Percentiles rank a stretch among this genome's conserved stretches.
Conservation (phyloP, 352 stramenopile species). For the Phytophthora tubulina region DNA sequence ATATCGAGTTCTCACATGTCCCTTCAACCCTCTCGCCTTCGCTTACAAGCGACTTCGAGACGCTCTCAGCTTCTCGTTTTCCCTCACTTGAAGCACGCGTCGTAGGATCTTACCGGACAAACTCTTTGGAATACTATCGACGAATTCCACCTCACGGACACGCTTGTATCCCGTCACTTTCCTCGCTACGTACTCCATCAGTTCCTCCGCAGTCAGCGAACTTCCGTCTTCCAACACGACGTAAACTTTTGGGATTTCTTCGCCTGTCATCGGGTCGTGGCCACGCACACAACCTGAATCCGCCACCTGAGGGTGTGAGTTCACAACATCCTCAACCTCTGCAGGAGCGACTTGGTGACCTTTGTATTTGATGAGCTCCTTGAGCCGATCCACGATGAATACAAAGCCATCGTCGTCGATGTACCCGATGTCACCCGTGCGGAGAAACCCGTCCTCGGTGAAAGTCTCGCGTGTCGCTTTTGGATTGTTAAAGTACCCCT, state of each 20-base stretch:
- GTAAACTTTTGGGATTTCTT: conserved; percentile 90
- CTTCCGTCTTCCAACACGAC: conserved; percentile 73
- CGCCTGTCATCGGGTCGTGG: conserved; percentile 66
- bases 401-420: conserved; percentile 92
- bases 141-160: conserved; percentile 88
- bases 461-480: conserved; percentile 81
- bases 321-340: conserved; percentile 91
- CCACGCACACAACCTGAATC: conserved; percentile 77
- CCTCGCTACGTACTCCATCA: conserved; percentile 79
- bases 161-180: conserved; percentile 91
- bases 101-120: conserved; percentile 92
- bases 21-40: background rate
- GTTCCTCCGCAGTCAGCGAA: conserved; percentile 24
- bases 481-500: conserved; percentile 89
- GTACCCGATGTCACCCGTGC: conserved; percentile 90
- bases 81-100: conserved; percentile 69
- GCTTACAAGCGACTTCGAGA: conserved; percentile 30
- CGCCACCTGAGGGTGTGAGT: conserved; percentile 72
- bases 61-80: conserved; percentile 51
- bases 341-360: conserved; percentile 92
- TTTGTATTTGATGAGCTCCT: conserved; percentile 96
- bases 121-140: conserved; percentile 89
- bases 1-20: background rate
- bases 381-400: conserved; percentile 92
- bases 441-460: conserved; percentile 78